Percentiles rank a stretch among this genome's conserved stretches.
Conservation (phyloP, 768 basidiomycete genomes). For the Collybia nuda region DNA sequence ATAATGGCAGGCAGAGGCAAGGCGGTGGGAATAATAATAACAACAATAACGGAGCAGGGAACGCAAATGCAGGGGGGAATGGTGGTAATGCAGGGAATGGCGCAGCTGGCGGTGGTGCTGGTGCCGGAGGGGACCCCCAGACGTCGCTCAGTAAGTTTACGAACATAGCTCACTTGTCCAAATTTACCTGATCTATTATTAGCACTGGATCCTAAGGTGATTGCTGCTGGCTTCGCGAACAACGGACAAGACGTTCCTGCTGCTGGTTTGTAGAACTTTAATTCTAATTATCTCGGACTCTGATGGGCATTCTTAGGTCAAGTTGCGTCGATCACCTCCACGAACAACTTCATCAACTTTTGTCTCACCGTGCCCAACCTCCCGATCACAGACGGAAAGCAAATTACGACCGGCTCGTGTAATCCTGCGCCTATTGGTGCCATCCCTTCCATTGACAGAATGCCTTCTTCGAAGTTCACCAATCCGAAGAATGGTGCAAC, state of each 20-base stretch:
- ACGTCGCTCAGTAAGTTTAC: constrained; percentile 35
- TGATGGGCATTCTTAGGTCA: constrained; percentile 31
- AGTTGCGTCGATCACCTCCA: constrained; percentile 47
- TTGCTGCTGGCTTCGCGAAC: constrained; percentile 49
- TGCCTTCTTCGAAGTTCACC: constrained; percentile 46
- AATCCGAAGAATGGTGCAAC: constrained; percentile 38
- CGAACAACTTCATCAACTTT: constrained; percentile 61
- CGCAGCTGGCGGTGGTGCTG: constrained; percentile 2
- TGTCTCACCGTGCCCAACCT: constrained; percentile 40
- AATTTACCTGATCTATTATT: constrained; percentile 1
- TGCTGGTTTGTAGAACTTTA: constrained; percentile 26
- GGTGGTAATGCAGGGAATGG: not conserved
- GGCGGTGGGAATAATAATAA: constrained; percentile 13
- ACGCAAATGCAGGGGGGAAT: constrained; percentile 2
- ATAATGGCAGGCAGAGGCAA: constrained; percentile 18
- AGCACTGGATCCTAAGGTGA: constrained; percentile 53
- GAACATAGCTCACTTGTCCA: not conserved
- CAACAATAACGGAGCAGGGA: constrained; percentile 8
- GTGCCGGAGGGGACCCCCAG: constrained; percentile 37
- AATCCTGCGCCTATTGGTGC: constrained; percentile 55
- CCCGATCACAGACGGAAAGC: constrained; percentile 53
- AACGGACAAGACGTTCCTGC: constrained; percentile 44
- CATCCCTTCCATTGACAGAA: constrained; percentile 42
- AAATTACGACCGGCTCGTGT: constrained; percentile 47
- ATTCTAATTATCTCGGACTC: constrained; percentile 11